Conservation (phyloP, 805 yeast species). For the Myxozyma neglecta region DNA sequence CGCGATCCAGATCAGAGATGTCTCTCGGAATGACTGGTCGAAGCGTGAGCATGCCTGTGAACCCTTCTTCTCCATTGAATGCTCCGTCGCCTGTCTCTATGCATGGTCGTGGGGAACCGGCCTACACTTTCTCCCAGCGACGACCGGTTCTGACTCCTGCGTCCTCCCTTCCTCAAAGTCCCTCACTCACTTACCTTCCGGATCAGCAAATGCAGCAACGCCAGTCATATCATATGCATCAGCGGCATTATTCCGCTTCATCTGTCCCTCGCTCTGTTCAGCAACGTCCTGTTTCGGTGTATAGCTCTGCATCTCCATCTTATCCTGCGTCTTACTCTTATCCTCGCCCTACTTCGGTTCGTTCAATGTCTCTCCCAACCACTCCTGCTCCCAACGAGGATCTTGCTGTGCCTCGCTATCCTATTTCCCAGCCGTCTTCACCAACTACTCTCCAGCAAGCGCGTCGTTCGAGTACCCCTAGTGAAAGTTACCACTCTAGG, state of each 20-base stretch:
- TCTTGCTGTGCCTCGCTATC: not conserved
- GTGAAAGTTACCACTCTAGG: conserved; percentile 5
- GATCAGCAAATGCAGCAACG: not conserved
- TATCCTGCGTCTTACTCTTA: not conserved
- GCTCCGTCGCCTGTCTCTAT: conserved; percentile 3
- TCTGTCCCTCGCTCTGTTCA: conserved; percentile 2
- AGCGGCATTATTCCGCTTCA: conserved; percentile 5
- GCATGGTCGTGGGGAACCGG: not conserved
- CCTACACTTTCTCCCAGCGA: not conserved
- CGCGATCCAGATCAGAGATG: conserved; percentile 12
- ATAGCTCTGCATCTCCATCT: not conserved
- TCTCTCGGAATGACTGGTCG: conserved; percentile 8
- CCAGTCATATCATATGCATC: conserved; percentile 7
- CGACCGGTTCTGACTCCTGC: not conserved
- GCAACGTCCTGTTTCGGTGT: not conserved
- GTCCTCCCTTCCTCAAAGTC: not conserved
- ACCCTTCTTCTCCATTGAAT: conserved; percentile 7
- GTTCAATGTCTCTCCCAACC: not conserved
- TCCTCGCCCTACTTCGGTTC: conserved; percentile 2
- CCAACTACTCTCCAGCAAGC: not conserved
- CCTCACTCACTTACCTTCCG: not conserved
- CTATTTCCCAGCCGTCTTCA: conserved; percentile 2
- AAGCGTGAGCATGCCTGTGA: conserved; percentile 8
- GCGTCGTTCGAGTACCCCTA: not conserved
- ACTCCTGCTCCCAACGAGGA: not conserved